phyloP scores from a whole-genome alignment of 1,284 basidiomycete species.

The Pyrrhoderma lamaoense region DNA sequence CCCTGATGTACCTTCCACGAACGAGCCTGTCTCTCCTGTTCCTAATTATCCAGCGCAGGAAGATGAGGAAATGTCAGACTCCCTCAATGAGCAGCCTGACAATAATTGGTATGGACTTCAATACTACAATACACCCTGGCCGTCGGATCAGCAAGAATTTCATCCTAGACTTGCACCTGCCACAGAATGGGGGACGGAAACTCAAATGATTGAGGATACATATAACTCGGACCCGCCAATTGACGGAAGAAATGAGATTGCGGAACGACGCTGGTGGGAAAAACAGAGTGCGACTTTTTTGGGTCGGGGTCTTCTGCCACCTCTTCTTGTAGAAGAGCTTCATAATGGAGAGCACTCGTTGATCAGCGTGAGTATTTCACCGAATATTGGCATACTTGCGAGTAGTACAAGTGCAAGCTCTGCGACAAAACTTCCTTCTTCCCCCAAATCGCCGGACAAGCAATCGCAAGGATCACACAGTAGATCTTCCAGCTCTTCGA shows the following conservation, averaged over 20 bases:
- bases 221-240: conserved; percentile 9
- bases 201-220: conserved; percentile 5
- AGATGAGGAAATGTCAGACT: too few relatives aligned
- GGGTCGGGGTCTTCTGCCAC: conserved; percentile 60
- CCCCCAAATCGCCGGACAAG: conserved; percentile 16
- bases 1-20: conserved; percentile 16
- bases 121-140: too few relatives aligned
- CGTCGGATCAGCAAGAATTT: not conserved
- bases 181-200: conserved; percentile 23
- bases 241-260: conserved; percentile 25
- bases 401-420: conserved; percentile 18
- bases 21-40: too few relatives aligned
- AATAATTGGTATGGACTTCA: too few relatives aligned
- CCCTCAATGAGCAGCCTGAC: too few relatives aligned
- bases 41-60: too few relatives aligned
- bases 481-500: conserved; percentile 23
- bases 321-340: conserved; percentile 52
- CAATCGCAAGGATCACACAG: conserved; percentile 22
- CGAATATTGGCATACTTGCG: conserved; percentile 24
- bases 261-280: conserved; percentile 67
- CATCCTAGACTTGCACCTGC: not conserved
- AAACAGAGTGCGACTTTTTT: conserved; percentile 43
- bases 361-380: conserved; percentile 47
- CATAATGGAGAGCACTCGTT: conserved; percentile 66
- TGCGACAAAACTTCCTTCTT: conserved; percentile 18